Evolutionary conservation across 768 basidiomycete genomes (phyloP).

Genomic region (Boletus rubescentipes): DNA sequence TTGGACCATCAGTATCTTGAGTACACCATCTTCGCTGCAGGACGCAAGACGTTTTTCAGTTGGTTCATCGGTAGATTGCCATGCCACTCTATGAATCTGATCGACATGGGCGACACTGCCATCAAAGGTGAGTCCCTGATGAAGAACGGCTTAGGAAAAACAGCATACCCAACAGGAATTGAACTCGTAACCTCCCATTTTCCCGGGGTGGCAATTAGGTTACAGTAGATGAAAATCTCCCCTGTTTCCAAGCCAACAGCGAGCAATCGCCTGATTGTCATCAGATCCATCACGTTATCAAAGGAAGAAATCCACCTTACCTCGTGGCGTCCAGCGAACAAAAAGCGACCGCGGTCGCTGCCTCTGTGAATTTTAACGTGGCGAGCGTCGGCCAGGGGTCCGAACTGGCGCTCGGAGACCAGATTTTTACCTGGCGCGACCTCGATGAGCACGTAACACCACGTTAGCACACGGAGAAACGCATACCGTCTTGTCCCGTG

Average conservation of each 20-base stretch:
- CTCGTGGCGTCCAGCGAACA: slow-evolving; percentile 39
- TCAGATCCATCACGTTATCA: neutral
- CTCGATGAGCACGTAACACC: neutral
- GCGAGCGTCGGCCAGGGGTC: slow-evolving; percentile 54
- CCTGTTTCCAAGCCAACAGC: slow-evolving; percentile 89
- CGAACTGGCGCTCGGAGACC: slow-evolving; percentile 45
- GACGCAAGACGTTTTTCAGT: slow-evolving; percentile 64
- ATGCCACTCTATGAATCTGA: slow-evolving; percentile 79
- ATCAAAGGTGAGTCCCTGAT: neutral
- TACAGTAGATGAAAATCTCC: slow-evolving; percentile 61
- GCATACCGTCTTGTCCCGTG: slow-evolving; percentile 89
- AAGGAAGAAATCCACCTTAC: slow-evolving; percentile 33
- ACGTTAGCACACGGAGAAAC: neutral
- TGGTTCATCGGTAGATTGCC: slow-evolving; percentile 52
- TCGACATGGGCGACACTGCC: slow-evolving; percentile 69
- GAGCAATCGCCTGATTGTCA: slow-evolving; percentile 47
- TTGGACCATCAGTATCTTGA: slow-evolving; percentile 71
- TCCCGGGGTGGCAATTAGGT: slow-evolving; percentile 26
- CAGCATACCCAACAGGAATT: slow-evolving; percentile 52
- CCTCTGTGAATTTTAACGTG: slow-evolving; percentile 69
- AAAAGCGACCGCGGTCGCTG: slow-evolving; percentile 82
- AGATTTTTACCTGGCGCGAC: slow-evolving; percentile 72
- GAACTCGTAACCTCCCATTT: slow-evolving; percentile 49
- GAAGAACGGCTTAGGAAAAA: neutral
- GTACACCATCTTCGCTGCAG: slow-evolving; percentile 90